Percentiles rank a stretch among this genome's conserved stretches.
Conservation (phyloP, 164 flowering plant species). For the Magnolia officinalis region DNA sequence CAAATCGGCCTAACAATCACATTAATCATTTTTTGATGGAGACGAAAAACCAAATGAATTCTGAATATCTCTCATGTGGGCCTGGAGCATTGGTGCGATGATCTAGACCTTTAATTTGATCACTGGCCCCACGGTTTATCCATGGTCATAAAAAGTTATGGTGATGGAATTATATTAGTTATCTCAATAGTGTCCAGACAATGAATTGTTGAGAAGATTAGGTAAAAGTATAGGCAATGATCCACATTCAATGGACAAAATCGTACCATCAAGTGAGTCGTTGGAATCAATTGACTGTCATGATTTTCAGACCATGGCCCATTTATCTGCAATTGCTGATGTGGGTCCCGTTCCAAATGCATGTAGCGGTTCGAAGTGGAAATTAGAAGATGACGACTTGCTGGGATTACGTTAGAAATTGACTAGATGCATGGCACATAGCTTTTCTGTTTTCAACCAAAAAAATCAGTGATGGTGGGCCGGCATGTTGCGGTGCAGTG, state of each 20-base stretch:
- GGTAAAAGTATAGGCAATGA: neutral
- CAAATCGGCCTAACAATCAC: too few relatives aligned
- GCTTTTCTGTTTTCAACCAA: neutral
- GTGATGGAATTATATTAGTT: neutral
- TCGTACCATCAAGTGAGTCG: neutral
- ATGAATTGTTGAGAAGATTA: neutral
- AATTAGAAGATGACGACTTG: neutral
- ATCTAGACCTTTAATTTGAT: neutral
- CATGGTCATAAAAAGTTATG: neutral
- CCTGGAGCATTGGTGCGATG: neutral
- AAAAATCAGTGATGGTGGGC: neutral
- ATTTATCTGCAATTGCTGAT: neutral
- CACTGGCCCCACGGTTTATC: neutral
- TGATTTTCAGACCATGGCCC: neutral
- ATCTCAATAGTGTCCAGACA: neutral
- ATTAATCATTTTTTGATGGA: too few relatives aligned
- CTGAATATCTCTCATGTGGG: too few relatives aligned
- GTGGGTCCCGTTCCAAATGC: neutral
- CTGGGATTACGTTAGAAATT: neutral
- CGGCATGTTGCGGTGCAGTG: neutral
- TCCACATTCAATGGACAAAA: neutral
- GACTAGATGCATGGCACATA: neutral
- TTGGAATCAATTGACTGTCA: neutral
- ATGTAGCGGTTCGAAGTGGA: neutral
- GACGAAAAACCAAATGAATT: too few relatives aligned